phyloP scores from a whole-genome alignment of 306 rosid species.

The Bauhinia variegata region DNA sequence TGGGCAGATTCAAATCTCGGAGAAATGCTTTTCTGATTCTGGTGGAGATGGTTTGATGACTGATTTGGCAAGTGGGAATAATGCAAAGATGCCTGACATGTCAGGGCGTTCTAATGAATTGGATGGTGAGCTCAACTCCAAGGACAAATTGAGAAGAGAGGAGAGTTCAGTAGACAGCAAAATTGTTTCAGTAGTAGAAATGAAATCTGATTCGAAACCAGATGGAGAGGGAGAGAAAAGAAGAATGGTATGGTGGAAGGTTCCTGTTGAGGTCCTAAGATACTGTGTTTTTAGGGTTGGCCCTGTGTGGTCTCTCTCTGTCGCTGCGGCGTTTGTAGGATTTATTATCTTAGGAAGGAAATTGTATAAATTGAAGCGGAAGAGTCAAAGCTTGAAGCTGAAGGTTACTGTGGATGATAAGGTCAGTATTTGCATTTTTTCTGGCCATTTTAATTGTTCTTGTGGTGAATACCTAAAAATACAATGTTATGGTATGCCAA shows the following conservation, averaged over 20 bases:
- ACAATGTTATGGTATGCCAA: too few relatives aligned
- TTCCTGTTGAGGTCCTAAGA: constrained; percentile 78
- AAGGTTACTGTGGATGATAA: constrained; percentile 88
- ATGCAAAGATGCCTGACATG: constrained; percentile 30
- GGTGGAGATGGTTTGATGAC: constrained; percentile 38
- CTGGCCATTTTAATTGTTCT: not conserved
- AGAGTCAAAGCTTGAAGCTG: constrained; percentile 74
- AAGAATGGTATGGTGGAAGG: constrained; percentile 82
- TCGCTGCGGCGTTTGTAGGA: constrained; percentile 81
- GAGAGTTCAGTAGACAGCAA: constrained; percentile 30
- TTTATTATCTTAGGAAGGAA: constrained; percentile 72
- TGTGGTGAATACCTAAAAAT: not conserved
- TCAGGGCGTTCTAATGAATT: constrained; percentile 23
- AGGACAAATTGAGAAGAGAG: constrained; percentile 27
- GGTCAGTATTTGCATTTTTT: constrained; percentile 49
- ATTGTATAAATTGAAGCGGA: constrained; percentile 72
- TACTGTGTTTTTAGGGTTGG: constrained; percentile 67
- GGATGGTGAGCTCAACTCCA: constrained; percentile 27
- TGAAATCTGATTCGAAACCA: constrained; percentile 36
- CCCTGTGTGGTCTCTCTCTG: constrained; percentile 82
- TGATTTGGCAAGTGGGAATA: constrained; percentile 11
- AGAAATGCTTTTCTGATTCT: constrained; percentile 49
- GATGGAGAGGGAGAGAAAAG: constrained; percentile 46
- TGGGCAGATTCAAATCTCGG: constrained; percentile 34
- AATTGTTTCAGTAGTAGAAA: constrained; percentile 33